Percentiles rank a stretch among this genome's conserved stretches.
phyloP scores from a whole-genome alignment of 805 yeast genomes.

The Saccharomycopsis lassenensis region DNA sequence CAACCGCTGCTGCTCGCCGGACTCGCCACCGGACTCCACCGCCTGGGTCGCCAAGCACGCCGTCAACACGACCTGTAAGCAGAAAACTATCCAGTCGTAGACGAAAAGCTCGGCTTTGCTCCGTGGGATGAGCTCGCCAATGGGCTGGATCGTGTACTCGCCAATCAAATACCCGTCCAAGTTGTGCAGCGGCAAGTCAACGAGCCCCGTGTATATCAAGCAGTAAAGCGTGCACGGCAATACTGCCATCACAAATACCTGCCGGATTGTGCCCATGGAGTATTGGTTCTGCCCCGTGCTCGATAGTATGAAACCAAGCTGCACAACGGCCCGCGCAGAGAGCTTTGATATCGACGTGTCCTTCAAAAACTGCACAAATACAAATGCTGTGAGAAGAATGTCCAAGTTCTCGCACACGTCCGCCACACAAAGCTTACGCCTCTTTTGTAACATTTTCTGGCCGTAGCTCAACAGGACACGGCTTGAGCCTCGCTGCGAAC shows the following conservation, averaged over 20 bases:
- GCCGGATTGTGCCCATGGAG: not conserved
- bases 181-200: conserved; percentile 5
- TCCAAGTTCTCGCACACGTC: conserved; percentile 8
- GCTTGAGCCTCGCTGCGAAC: too few species aligned
- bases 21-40: not conserved
- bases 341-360: conserved; percentile 15
- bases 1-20: not conserved
- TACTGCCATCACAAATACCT: conserved; percentile 1
- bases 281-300: conserved; percentile 1
- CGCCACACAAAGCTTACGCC: conserved; percentile 2
- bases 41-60: too few species aligned
- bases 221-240: conserved; percentile 10
- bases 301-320: conserved; percentile 1
- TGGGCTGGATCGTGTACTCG: conserved; percentile 10
- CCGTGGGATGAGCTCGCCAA: conserved; percentile 12
- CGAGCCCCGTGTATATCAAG: conserved; percentile 2
- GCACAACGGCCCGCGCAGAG: conserved; percentile 6
- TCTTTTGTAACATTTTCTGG: not conserved
- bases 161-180: conserved; percentile 10
- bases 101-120: conserved; percentile 6
- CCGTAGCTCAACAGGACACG: too few species aligned
- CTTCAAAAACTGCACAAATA: conserved; percentile 11
- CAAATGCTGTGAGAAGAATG: conserved; percentile 8
- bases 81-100: conserved; percentile 13
- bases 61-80: conserved; percentile 3